Conservation (phyloP, 257 asterid species). For the Anisodus tanguticus region DNA sequence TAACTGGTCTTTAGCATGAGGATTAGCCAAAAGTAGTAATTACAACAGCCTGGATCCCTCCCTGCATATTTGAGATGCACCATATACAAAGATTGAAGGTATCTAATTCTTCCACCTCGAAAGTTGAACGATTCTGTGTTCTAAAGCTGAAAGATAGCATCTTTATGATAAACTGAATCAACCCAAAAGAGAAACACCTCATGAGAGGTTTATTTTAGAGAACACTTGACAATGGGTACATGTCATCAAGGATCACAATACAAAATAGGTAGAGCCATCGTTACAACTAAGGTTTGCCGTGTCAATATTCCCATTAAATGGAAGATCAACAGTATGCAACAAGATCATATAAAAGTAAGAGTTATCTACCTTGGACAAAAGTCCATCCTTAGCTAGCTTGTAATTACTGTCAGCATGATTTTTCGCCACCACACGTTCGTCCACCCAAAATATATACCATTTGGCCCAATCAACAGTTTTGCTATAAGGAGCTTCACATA, state of each 20-base stretch:
- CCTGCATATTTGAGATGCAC: background rate
- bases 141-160: background rate
- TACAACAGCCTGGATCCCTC: background rate
- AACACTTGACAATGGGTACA: background rate
- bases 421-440: slow-evolving; percentile 92
- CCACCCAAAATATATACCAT: slow-evolving; percentile 91
- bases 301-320: background rate
- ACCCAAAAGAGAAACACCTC: background rate
- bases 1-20: background rate
- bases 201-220: background rate
- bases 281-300: background rate
- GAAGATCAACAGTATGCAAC: background rate
- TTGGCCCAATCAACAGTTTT: slow-evolving; percentile 96
- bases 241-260: background rate
- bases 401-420: slow-evolving; percentile 90
- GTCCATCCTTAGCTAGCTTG: slow-evolving; percentile 76
- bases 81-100: background rate
- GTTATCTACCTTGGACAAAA: slow-evolving; percentile 78
- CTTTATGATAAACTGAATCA: slow-evolving; percentile 18
- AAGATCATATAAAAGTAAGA: background rate
- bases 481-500: slow-evolving; percentile 82
- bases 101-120: background rate
- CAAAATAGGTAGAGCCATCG: background rate
- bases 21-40: background rate
- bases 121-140: background rate